Evolutionary conservation across 345 rosid genomes (phyloP).

Genomic region (Isatis tinctoria): DNA sequence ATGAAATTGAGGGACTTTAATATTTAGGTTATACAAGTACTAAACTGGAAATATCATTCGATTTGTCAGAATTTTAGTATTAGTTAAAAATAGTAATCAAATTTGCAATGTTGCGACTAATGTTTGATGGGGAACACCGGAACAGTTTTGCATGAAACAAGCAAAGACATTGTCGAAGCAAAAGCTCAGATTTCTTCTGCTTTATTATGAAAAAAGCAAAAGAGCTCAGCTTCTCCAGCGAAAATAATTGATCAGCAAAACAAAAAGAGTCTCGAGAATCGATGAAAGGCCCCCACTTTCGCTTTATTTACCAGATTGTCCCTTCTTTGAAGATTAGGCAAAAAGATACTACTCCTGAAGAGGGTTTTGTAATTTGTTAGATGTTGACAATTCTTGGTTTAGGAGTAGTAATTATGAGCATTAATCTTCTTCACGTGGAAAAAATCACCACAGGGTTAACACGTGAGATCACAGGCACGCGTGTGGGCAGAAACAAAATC

Average conservation of each 20-base stretch:
- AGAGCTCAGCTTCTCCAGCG: constrained; percentile 1
- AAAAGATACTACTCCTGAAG: neutral
- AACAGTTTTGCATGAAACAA: constrained; percentile 29
- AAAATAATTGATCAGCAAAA: constrained; percentile 4
- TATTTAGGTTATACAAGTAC: neutral
- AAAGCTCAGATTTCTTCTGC: constrained; percentile 12
- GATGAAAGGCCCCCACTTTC: neutral
- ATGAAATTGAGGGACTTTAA: neutral
- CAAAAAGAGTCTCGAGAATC: constrained; percentile 2
- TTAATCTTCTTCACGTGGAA: constrained; percentile 29
- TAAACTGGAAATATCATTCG: neutral
- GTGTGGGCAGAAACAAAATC: constrained; percentile 11
- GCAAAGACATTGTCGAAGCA: constrained; percentile 11
- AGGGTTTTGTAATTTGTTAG: neutral
- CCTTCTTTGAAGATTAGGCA: neutral
- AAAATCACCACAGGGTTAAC: neutral
- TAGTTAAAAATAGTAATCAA: constrained; percentile 1
- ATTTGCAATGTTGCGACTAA: neutral
- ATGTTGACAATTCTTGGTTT: constrained; percentile 2
- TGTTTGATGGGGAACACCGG: constrained; percentile 8
- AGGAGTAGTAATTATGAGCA: constrained; percentile 19
- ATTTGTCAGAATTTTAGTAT: neutral
- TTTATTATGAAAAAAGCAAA: constrained; percentile 16
- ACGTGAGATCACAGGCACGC: constrained; percentile 28
- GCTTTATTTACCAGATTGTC: constrained; percentile 17